Evolutionary conservation across 768 basidiomycete species (phyloP), one percentile per base, ranked within the genome.

Genomic region (Gyrodon lividus): DNA sequence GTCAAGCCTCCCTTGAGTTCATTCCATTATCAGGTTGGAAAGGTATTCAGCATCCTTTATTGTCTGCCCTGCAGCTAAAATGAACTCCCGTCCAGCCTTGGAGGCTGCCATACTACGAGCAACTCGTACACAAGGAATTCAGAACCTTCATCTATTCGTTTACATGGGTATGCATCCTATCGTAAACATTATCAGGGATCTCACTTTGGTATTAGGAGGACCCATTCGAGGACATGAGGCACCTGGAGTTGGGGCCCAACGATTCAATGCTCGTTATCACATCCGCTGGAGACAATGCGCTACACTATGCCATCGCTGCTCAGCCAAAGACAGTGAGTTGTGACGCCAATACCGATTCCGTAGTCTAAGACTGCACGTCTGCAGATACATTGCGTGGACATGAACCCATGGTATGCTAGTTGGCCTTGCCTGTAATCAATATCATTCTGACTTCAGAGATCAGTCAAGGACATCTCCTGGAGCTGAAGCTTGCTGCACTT

Each of bases 241-340:
- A 80, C 59, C 70, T 91, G 5, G 61, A 81, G 14, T 66, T 90
- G 50, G 76, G 77, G 17, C 66, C 69, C 31, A 75, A 84, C 12
- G 88, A 91, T 68, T 77, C 81, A 1, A 77, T 90, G 62, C 74
- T 90, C 12, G 81, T 83, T 16, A 89, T 91, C 59, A 89, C 87
- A 1, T 83, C 81, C 45, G 89, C 86, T 3, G 88, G 88, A 0
- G 88, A 89, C 66, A 91, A 91, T 63, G 85, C 86, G 2, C 71
- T 91, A 31, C 87, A 89, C 63, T 91, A 91, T 56, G 87, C 86
- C 7, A 82, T 86, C 50, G 76, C 75, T n/a, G 82, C 80, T 2
- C 65, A 74, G 26, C 85, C 85, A 3, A 73, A 79, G 49, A 72
- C 78, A 42, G 79, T 80, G 53, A 43, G 74, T 59, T 24, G 40